phyloP scores from a whole-genome alignment of 2,329 filamentous ascomycete species.

The Fusarium xylarioides region DNA sequence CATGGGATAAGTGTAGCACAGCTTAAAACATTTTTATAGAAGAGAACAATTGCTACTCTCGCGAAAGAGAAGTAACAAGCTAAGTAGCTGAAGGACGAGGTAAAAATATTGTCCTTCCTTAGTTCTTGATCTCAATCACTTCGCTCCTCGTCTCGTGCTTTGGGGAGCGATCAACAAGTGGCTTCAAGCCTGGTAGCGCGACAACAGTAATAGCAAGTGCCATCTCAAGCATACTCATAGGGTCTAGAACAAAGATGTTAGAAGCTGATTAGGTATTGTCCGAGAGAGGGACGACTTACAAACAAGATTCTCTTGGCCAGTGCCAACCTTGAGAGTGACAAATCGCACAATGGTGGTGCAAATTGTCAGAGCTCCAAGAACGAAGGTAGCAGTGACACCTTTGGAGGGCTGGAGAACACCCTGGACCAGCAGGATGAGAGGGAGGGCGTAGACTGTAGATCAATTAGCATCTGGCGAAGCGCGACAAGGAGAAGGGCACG shows the following conservation, averaged over 20 bases:
- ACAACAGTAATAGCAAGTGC: conserved; percentile 32
- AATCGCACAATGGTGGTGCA: conserved; percentile 32
- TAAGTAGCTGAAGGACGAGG: no score
- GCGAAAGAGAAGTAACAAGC: accelerated
- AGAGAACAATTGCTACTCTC: not conserved
- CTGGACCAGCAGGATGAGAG: conserved; percentile 44
- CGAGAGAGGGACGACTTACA: conserved; percentile 9
- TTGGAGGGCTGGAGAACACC: conserved; percentile 25
- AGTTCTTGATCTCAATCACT: conserved; percentile 19
- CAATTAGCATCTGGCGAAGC: not conserved
- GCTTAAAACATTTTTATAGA: not conserved
- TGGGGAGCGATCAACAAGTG: conserved; percentile 15
- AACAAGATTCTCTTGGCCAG: conserved; percentile 36
- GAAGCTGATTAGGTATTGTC: accelerated
- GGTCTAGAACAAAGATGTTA: conserved; percentile 7
- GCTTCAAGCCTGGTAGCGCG: conserved; percentile 33
- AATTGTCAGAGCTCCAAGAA: conserved; percentile 32
- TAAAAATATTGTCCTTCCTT: not conserved
- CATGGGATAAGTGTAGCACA: not conserved
- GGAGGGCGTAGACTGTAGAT: conserved; percentile 44
- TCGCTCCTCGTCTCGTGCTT: conserved; percentile 10
- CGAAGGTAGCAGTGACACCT: conserved; percentile 29
- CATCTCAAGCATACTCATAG: conserved; percentile 37
- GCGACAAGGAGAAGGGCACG: accelerated
- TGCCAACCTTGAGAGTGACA: conserved; percentile 27